Base-by-base conservation (phyloP, 1,284 basidiomycete species). In the Irpex sp. region DNA sequence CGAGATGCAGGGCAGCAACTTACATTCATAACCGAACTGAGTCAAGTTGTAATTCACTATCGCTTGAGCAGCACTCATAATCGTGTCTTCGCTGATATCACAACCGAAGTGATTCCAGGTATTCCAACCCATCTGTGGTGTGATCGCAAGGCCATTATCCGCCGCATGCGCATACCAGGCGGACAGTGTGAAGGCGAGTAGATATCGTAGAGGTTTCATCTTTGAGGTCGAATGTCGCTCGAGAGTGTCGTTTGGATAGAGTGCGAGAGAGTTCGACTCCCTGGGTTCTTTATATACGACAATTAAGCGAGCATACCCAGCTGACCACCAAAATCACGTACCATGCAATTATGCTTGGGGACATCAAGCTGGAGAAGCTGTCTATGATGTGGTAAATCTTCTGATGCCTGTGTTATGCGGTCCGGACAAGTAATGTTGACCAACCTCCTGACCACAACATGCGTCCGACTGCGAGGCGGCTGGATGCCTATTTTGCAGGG, bases 91-190 rank as follows among this genome's bases (percentile, higher is more conserved):
- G 62, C 66, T 68, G 57, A 74, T 73, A 54, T 69, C 67, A 54
- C 75, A 77, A 1, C 72, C 73, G 55, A 75, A 75, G 59, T 72
- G 69, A 58, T 76, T 76, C 72, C 72, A 77, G 0, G 74, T 74
- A 61, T 77, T 74, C 75, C 74, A 76, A 1, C 75, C 75, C 75
- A 77, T 77, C 67, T 75, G 75, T 0, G 75, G 75, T 1, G 74
- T 75, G 18, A 72, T 53, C 0, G 75, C 75, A 14, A 75, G 68
- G 7, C 75, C 75, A 68, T 77, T 77, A 58, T 75, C 63, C 57
- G 65, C 58, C n/a, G 64, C 67, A 7, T 64, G 37, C 7, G 63
- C 67, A 5, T 47, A 57, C 54, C 56, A 28, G 4, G 12, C 33
- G 28, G 59, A 35, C 3, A 39, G 35, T 4, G 48, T 16, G 5